Evolutionary conservation across 495 filamentous ascomycete genomes (phyloP).

Genomic region (Daldinia childiae): DNA sequence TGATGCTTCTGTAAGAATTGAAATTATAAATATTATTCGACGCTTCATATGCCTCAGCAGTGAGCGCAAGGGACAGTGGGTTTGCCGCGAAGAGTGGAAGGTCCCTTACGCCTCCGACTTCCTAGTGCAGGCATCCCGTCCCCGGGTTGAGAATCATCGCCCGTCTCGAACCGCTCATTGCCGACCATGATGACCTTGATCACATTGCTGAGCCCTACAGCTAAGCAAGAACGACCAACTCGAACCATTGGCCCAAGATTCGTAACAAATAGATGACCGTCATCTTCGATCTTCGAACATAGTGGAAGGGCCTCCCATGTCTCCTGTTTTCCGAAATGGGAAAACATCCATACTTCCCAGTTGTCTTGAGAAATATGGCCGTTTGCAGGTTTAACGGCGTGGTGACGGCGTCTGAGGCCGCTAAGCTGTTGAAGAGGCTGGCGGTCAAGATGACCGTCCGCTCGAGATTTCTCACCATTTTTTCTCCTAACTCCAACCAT

Average conservation of each 20-base stretch:
- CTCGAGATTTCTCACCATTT: slow-evolving; percentile 13
- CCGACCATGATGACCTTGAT: slow-evolving; percentile 72
- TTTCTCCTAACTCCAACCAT: slow-evolving; percentile 58
- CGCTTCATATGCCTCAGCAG: slow-evolving; percentile 11
- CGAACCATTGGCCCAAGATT: slow-evolving; percentile 66
- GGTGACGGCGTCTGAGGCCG: slow-evolving; percentile 43
- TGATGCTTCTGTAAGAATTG: background rate
- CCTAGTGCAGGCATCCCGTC: slow-evolving; percentile 45
- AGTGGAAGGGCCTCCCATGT: slow-evolving; percentile 53
- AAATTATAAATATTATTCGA: background rate
- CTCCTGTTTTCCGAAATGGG: slow-evolving; percentile 51
- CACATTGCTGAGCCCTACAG: slow-evolving; percentile 71
- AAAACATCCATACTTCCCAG: slow-evolving; percentile 76
- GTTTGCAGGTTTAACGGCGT: slow-evolving; percentile 11
- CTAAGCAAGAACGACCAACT: slow-evolving; percentile 67
- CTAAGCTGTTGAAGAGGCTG: slow-evolving; percentile 19
- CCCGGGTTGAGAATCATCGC: slow-evolving; percentile 39
- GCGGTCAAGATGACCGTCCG: slow-evolving; percentile 11
- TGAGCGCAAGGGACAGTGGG: slow-evolving; percentile 24
- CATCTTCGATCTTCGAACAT: slow-evolving; percentile 44
- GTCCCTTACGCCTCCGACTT: slow-evolving; percentile 48
- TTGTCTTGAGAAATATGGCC: slow-evolving; percentile 46
- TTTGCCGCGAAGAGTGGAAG: slow-evolving; percentile 39
- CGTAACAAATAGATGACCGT: slow-evolving; percentile 64
- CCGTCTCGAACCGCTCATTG: slow-evolving; percentile 66